A percentile compares a stretch with the other conserved stretches of the same genome.
These are phyloP conservation scores for Botryotinia narcissicola DNA, from an alignment of 2,329 filamentous ascomycete species.

Conservation along the genomic window DNA sequence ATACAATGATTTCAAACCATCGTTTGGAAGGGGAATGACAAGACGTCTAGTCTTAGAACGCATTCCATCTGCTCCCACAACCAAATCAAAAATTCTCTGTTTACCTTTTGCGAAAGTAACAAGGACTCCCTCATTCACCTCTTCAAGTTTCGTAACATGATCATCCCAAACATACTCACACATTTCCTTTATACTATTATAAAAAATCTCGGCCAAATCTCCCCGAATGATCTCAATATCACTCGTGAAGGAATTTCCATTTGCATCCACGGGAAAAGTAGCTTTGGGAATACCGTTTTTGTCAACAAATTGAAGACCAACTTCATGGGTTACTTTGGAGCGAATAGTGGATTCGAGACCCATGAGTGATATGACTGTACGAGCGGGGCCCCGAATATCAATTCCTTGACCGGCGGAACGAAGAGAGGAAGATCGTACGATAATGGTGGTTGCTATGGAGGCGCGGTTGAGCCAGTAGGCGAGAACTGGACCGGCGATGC, in stretches of 20 bases:
- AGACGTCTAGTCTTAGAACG: constrained; percentile 48
- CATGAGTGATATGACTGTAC: constrained; percentile 43
- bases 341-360: constrained; percentile 43
- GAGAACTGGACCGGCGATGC: constrained; percentile 43
- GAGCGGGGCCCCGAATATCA: constrained; percentile 48
- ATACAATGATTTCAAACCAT: constrained; percentile 36
- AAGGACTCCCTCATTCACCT: not conserved
- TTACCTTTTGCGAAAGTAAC: not conserved
- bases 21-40: constrained; percentile 43
- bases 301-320: constrained; percentile 45
- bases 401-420: constrained; percentile 51
- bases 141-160: not conserved
- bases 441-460: constrained; percentile 41
- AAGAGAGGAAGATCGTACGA: constrained; percentile 44
- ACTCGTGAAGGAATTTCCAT: constrained; percentile 40
- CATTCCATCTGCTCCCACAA: constrained; percentile 50
- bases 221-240: constrained; percentile 48
- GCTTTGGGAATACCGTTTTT: constrained; percentile 41
- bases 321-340: constrained; percentile 42
- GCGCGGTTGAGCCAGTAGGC: constrained; percentile 49
- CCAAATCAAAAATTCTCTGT: constrained; percentile 41
- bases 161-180: constrained; percentile 22
- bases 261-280: constrained; percentile 38
- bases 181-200: constrained; percentile 39
- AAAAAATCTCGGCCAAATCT: constrained; percentile 43